Conservation (phyloP, 2,329 filamentous ascomycete species). For the Capronia coronata region DNA sequence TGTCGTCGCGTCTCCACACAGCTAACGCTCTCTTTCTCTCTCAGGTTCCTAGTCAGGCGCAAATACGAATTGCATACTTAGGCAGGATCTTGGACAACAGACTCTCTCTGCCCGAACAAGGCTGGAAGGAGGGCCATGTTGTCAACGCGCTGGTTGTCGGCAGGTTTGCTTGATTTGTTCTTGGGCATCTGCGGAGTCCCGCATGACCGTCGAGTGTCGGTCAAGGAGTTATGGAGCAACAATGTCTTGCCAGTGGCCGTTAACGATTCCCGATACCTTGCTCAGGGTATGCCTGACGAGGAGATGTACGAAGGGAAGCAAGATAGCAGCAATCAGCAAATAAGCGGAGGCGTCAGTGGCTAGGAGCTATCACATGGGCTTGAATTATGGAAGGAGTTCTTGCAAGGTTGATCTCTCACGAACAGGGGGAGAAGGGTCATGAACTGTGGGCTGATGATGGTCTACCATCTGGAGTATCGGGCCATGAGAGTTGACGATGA, state of each 20-base stretch:
- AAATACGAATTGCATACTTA: constrained; percentile 69
- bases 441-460: too few species aligned
- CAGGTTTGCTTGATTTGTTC: constrained; percentile 9
- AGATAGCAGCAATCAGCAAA: too few species aligned
- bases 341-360: not conserved
- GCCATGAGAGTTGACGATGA: too few species aligned
- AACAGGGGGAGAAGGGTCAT: too few species aligned
- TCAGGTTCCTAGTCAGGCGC: constrained; percentile 56
- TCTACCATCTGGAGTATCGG: not conserved
- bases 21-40: constrained; percentile 8
- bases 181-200: not conserved
- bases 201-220: not conserved
- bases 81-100: constrained; percentile 71
- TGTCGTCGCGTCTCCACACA: not conserved
- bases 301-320: constrained; percentile 11
- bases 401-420: too few species aligned
- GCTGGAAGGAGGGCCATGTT: constrained; percentile 68
- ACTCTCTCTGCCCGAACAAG: constrained; percentile 58
- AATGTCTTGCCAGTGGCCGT: constrained; percentile 3
- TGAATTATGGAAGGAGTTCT: not conserved
- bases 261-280: constrained; percentile 7
- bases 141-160: constrained; percentile 63
- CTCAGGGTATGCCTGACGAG: constrained; percentile 9
- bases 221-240: not conserved
- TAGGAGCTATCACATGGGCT: not conserved